Evolutionary conservation across 306 rosid species (phyloP), one percentile per base, ranked within the genome.

Genomic region (Cajanus cajan): DNA sequence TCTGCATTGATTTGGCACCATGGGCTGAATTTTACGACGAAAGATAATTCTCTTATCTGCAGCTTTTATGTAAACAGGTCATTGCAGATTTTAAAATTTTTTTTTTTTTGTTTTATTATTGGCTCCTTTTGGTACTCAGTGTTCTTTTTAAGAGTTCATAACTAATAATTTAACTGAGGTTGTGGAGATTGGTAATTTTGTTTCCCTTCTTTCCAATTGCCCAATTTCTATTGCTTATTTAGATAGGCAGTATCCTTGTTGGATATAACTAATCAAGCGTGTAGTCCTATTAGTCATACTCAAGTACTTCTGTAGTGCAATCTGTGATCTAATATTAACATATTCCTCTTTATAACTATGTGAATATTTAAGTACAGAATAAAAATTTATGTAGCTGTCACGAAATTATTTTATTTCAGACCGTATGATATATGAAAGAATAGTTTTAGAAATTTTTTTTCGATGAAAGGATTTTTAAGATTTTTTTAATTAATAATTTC

Each of bases 11-110:
- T 73, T 13, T 79, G 67, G 70, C 97, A 91, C 18, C 83, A 87
- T 81, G 82, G 80, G 57, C 82, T 95, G 84, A 92, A 87, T 82
- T 95, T 95, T 84, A 89, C 94, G 2, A 88, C 89, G 83, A 89
- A 92, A 57, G 89, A 86, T 76, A 81, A 78, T 50, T 77, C 98
- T 77, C 88, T 95, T 71, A 90, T 94, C 33, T 94, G 97, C n/a
- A n/a, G 97, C 92, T 94, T 86, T 83, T 94, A 24, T 94, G 98
- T 87, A 94, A 94, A 87, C 97, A 94, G 97, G 97, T 94, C 52
- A 79, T 77, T 16, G 12, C 22, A 24, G 43, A n/a, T n/a, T n/a
- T n/a, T n/a, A n/a, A n/a, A n/a, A n/a, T n/a, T n/a, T n/a, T n/a
- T 72, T 73, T 45, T 13, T 68, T n/a, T n/a, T n/a, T n/a, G n/a